Evolutionary conservation across 2,329 filamentous ascomycete genomes (phyloP).

Genomic region (Ilyonectria mors-panacis): DNA sequence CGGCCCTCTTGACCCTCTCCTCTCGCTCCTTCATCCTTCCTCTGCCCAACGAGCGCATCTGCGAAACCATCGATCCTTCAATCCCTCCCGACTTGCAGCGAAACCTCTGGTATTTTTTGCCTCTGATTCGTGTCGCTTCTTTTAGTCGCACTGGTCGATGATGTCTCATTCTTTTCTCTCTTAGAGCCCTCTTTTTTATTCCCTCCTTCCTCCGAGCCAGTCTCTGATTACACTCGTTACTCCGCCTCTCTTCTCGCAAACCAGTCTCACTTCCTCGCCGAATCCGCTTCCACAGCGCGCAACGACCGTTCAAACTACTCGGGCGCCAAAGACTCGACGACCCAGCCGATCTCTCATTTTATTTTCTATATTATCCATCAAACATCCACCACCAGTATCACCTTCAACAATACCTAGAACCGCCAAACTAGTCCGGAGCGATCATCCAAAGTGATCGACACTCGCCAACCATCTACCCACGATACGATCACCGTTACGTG

Average conservation of each 20-base stretch:
- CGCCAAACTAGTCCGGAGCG: conserved; percentile 33
- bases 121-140: conserved; percentile 38
- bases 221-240: conserved; percentile 64
- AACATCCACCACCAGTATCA: conserved; percentile 28
- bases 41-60: conserved; percentile 42
- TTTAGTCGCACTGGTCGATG: conserved; percentile 50
- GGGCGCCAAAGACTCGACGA: conserved; percentile 20
- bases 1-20: conserved; percentile 43
- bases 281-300: conserved; percentile 18
- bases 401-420: conserved; percentile 36
- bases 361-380: conserved; percentile 28
- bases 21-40: conserved; percentile 48
- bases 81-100: conserved; percentile 37
- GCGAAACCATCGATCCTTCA: conserved; percentile 39
- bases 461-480: conserved; percentile 29
- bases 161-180: conserved; percentile 54
- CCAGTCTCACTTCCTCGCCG: conserved; percentile 34
- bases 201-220: conserved; percentile 58
- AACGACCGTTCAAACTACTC: conserved; percentile 24
- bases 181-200: conserved; percentile 47
- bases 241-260: conserved; percentile 35
- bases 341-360: conserved; percentile 22
- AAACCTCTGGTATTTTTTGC: conserved; percentile 33
- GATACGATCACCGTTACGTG: conserved; percentile 20
- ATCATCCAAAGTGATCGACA: conserved; percentile 47